Evolutionary conservation across 352 stramenopile genomes (phyloP).

Genomic region (Phytopythium aichiense): DNA sequence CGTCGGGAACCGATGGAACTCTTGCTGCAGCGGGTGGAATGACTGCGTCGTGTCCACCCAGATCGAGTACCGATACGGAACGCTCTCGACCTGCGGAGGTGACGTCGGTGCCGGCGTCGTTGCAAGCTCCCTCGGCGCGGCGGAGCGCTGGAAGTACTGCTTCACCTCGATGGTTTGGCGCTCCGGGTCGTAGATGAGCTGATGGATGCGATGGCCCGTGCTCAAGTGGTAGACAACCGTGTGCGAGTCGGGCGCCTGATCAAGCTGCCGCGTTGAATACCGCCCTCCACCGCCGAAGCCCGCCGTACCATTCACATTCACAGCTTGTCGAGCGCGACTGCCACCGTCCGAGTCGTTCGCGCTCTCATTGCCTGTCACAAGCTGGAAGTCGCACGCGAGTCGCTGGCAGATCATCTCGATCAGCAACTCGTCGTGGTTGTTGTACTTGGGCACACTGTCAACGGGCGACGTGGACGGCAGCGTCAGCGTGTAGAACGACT

Average conservation of each 20-base stretch:
- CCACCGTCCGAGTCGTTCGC: background rate
- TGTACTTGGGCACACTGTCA: slow-evolving; percentile 54
- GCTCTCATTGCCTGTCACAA: slow-evolving; percentile 42
- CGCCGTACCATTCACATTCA: background rate
- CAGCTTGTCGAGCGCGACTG: background rate
- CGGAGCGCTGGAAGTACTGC: slow-evolving; percentile 53
- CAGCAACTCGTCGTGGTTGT: slow-evolving; percentile 60
- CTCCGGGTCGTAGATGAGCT: slow-evolving; percentile 73
- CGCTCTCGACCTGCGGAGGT: slow-evolving; percentile 15
- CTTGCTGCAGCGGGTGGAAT: slow-evolving; percentile 69
- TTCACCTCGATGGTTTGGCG: slow-evolving; percentile 79
- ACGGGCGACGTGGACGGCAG: slow-evolving; percentile 38
- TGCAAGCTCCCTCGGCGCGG: slow-evolving; percentile 16
- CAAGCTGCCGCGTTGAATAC: slow-evolving; percentile 4
- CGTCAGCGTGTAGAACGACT: slow-evolving; percentile 82
- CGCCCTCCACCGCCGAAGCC: slow-evolving; percentile 2
- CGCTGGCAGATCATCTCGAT: slow-evolving; percentile 84
- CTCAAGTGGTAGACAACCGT: slow-evolving; percentile 58
- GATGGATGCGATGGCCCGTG: slow-evolving; percentile 79
- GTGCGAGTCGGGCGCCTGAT: slow-evolving; percentile 9
- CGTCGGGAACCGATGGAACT: slow-evolving; percentile 64
- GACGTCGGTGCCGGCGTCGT: slow-evolving; percentile 9
- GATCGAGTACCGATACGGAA: slow-evolving; percentile 70
- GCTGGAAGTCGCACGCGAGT: slow-evolving; percentile 71
- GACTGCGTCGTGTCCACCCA: slow-evolving; percentile 60